phyloP scores from a whole-genome alignment of 805 yeast genomes.

The Starmerella geochares region DNA sequence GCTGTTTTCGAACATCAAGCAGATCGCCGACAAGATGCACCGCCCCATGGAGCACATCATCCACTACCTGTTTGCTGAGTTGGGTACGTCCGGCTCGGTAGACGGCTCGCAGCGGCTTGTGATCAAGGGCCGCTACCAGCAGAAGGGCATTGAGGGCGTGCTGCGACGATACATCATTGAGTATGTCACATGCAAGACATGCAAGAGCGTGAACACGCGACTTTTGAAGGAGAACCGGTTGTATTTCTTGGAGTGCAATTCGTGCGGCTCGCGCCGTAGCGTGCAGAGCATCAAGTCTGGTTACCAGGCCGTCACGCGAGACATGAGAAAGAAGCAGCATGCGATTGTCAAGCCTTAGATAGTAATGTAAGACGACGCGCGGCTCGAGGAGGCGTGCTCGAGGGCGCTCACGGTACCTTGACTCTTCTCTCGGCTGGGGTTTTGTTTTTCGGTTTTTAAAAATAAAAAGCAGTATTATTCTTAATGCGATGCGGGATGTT shows the following conservation, averaged over 20 bases:
- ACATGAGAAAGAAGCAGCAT: slow-evolving; percentile 25
- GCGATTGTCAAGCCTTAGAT: slow-evolving; percentile 13
- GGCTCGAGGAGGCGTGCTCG: background rate
- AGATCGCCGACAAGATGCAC: slow-evolving; percentile 84
- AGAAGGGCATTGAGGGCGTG: slow-evolving; percentile 93
- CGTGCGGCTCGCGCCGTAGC: slow-evolving; percentile 95
- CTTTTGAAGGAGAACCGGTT: slow-evolving; percentile 95
- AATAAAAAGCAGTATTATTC: background rate
- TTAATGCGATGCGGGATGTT: no score
- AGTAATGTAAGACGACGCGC: background rate
- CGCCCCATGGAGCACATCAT: slow-evolving; percentile 95
- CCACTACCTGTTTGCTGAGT: slow-evolving; percentile 92
- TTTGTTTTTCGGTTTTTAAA: background rate
- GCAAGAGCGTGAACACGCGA: slow-evolving; percentile 95
- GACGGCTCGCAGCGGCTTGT: slow-evolving; percentile 96
- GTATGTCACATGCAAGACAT: slow-evolving; percentile 96
- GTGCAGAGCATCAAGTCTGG: slow-evolving; percentile 97
- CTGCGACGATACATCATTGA: slow-evolving; percentile 93
- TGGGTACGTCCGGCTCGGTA: slow-evolving; percentile 98
- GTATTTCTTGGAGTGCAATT: slow-evolving; percentile 93
- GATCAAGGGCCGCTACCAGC: slow-evolving; percentile 96
- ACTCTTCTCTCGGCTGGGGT: background rate
- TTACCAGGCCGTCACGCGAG: slow-evolving; percentile 71
- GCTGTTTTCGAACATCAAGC: slow-evolving; percentile 89
- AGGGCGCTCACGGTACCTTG: background rate